Base-by-base conservation (phyloP, 768 basidiomycete species). In the Pleurotus citrinopileatus region DNA sequence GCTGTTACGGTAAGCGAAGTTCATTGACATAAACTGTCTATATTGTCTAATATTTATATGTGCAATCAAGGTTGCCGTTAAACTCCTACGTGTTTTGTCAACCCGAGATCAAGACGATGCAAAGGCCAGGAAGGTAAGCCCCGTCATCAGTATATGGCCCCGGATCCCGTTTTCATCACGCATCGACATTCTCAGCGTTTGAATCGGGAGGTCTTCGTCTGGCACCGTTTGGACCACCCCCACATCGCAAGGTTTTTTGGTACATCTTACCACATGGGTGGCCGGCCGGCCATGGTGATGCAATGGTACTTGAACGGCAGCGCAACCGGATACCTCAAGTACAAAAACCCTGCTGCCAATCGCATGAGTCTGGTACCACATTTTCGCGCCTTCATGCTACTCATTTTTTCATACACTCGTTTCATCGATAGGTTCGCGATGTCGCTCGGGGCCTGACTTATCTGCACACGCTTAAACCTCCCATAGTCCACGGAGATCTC, bases 211-310 rank as follows among this genome's bases (percentile, higher is more conserved):
- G 61, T 76, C 13, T 53, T 61, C 13, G 67, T 75, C 0, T 76
- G 74, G 76, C 63, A 71, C 55, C 63, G 72, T 13, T 57, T 78
- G 17, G 58, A 65, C 3, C 75, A 79, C 47, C 60, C 62, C 13
- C 76, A 79, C 52, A 71, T 80, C 26, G 74, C 69, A 3, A 65
- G 66, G 15, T 61, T 79, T 38, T 73, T 63, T 51, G 77, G 77
- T 7, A 67, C 73, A 36, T 55, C 67, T 2, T 62, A 70, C 20
- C 76, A 75, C 36, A 53, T 61, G 37, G 60, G 56, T 57, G 68
- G 46, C 56, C 60, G 59, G 54, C 69, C 61, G 59, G 55, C 74
- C 62, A 26, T 79, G 65, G 73, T 77, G 59, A 68, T 68, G 69
- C 58, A 71, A 67, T 58, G 76, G 78, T 59, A 76, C 67, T 51